Base-by-base conservation (phyloP, 2,329 filamentous ascomycete genomes). In the Stagonosporopsis cucurbitacearum region DNA sequence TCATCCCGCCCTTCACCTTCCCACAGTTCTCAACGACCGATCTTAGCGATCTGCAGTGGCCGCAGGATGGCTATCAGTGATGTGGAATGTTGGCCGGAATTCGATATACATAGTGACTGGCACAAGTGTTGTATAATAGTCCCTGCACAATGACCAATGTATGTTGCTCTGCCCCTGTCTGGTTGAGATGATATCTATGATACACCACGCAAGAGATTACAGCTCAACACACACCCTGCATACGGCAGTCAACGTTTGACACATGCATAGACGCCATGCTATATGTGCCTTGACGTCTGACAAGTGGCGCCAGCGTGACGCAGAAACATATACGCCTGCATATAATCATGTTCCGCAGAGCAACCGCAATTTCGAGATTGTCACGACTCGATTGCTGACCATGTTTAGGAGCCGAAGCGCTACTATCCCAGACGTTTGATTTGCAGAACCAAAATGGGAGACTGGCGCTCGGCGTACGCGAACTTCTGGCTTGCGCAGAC, bases 1-100 rank as follows among this genome's bases (percentile, higher is more conserved):
- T 72, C 19, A 73, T 75, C 19, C 73, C 72, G 19, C 72, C 73
- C 1, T 76, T 66, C 58, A 69, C 66, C 2, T 76, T 75, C 40
- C 72, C 73, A 19, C 62, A 63, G 6, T 71, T 74, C 36, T 64
- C 62, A 17, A 52, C 63, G 0, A 45, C 53, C 6, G 49, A 51
- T 32, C 49, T 51, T 6, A 45, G 17, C 9, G 64, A 73, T 50
- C 35, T 73, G 41, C 61, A 68, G 32, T 69, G 64, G 64, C 48
- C 48, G 32, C 28, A 51, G 17, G 59, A 49, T n/a, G 43, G 53
- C 8, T 37, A 42, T 20, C 36, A 43, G 25, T 41, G 37, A 51
- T 11, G 6, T 17, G 25, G 6, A 11, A 25, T 17, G 28, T 6
- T 4, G 2, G n/a, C 11, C n/a, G 9, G 13, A 5, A 19, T 30